Evolutionary conservation across 495 filamentous ascomycete species (phyloP).

Genomic region (Amniculicola lignicola): DNA sequence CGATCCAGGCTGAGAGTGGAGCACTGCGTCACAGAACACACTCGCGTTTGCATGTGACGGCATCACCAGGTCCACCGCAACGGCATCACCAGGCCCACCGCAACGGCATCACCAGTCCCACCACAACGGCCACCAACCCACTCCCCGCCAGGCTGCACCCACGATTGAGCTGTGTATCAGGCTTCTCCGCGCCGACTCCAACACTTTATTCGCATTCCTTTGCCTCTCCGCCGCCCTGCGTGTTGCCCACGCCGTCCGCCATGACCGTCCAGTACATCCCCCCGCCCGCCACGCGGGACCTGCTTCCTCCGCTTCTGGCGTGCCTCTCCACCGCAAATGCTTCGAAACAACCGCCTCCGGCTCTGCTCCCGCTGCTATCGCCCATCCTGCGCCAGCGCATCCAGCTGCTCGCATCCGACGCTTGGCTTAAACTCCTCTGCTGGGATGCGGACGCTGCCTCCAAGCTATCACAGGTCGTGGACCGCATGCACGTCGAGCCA

Average conservation of each 20-base stretch:
- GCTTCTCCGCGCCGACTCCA: background rate
- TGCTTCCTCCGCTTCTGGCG: slow-evolving; percentile 76
- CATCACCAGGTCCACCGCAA: slow-evolving; percentile 8
- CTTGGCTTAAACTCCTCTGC: slow-evolving; percentile 87
- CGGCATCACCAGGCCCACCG: background rate
- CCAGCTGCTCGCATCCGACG: slow-evolving; percentile 70
- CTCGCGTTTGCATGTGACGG: slow-evolving; percentile 26
- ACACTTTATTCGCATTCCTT: too few species aligned
- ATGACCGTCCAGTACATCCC: slow-evolving; percentile 47
- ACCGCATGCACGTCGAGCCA: slow-evolving; percentile 69
- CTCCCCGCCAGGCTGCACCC: background rate
- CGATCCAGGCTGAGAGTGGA: too few species aligned
- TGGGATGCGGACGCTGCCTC: slow-evolving; percentile 71
- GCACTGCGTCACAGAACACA: slow-evolving; percentile 17
- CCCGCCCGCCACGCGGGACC: slow-evolving; percentile 59
- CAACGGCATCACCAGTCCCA: background rate
- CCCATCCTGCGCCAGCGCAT: slow-evolving; percentile 89
- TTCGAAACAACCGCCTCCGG: slow-evolving; percentile 71
- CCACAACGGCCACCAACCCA: background rate
- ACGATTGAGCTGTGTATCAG: background rate
- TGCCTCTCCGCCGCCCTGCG: too few species aligned
- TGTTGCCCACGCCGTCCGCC: background rate
- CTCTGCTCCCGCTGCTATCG: slow-evolving; percentile 76
- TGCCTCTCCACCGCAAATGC: slow-evolving; percentile 80
- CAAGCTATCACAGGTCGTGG: slow-evolving; percentile 61